Evolutionary conservation across 805 yeast genomes (phyloP).

Genomic region (Saccharomycodes ludwigii): DNA sequence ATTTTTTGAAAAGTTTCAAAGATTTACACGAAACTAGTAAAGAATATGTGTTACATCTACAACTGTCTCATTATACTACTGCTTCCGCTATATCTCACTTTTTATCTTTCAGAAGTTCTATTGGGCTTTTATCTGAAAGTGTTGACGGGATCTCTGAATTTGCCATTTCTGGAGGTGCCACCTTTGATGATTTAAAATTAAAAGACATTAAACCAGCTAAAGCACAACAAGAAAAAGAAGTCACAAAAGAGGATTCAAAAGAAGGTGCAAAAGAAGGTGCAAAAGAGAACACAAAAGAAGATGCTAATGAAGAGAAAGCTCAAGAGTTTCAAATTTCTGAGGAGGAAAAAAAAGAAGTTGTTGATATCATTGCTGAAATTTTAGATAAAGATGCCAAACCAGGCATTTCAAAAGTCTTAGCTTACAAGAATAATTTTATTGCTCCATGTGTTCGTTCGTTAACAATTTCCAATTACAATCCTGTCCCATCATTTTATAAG

Average conservation of each 20-base stretch:
- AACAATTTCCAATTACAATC: conserved; percentile 72
- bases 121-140: conserved; percentile 22
- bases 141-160: conserved; percentile 21
- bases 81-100: conserved; percentile 22
- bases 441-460: conserved; percentile 42
- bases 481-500: conserved; percentile 55
- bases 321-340: conserved; percentile 16
- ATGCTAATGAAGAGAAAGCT: conserved; percentile 7
- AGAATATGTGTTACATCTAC: too few relatives aligned
- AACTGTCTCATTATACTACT: conserved; percentile 20
- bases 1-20: too few relatives aligned
- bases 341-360: conserved; percentile 18
- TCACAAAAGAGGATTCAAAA: conserved; percentile 7
- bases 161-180: conserved; percentile 21
- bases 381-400: conserved; percentile 11
- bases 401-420: conserved; percentile 10
- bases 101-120: conserved; percentile 19
- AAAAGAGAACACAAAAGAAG: conserved; percentile 3
- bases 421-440: conserved; percentile 14
- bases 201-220: conserved; percentile 13
- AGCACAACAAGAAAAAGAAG: too few relatives aligned
- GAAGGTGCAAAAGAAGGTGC: conserved; percentile 8
- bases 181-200: conserved; percentile 17
- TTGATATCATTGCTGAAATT: conserved; percentile 14
- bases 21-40: too few relatives aligned